Base-by-base conservation (phyloP, 164 flowering plant genomes). In the Brasenia schreberi region DNA sequence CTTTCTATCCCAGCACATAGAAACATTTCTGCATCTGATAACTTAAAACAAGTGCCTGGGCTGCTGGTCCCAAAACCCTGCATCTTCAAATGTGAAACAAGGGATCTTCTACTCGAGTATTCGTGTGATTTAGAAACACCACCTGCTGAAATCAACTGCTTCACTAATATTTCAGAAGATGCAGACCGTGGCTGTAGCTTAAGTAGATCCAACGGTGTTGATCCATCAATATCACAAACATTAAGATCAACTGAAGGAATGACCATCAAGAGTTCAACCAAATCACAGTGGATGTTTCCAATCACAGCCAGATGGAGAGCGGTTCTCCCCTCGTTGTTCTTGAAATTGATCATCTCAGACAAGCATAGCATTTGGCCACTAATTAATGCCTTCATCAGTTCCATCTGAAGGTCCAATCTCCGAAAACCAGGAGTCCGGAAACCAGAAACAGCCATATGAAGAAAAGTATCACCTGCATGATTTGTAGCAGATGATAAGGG, bases 401-500 rank as follows among this genome's bases (percentile, higher is more conserved):
- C 87, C 43, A 83, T 80, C 68, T 88, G 98, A 23, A 69, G 73
- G 77, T 93, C 96, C 67, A 89, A 69, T 72, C 94, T 74, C 11
- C 82, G 82, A 73, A 93, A 93, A 6, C 94, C 89, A 44, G 91
- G 92, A 62, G 82, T 73, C 23, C 82, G 72, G 67, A 90, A 93
- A 43, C 98, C 94, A 59, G 97, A 78, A 39, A 93, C 88, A 7
- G 88, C 96, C 87, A 85, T 77, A 65, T 90, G 98, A 64, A 93
- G 85, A 72, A 90, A 87, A 56, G 97, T 86, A 65, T 90, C 91
- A 4, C 98, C 97, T 49, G 71, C 67, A 23, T 80, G 76, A 83
- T 93, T 93, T 18, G 76, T 71, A 7, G 76, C 1, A 43, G 80
- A 65, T 11, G 75, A 19, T 18, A 74, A 64, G 1, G 87, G 80